These are phyloP conservation scores for Pseudogymnoascus verrucosus DNA, from an alignment of 2,329 filamentous ascomycete genomes.

Conservation along the genomic window DNA sequence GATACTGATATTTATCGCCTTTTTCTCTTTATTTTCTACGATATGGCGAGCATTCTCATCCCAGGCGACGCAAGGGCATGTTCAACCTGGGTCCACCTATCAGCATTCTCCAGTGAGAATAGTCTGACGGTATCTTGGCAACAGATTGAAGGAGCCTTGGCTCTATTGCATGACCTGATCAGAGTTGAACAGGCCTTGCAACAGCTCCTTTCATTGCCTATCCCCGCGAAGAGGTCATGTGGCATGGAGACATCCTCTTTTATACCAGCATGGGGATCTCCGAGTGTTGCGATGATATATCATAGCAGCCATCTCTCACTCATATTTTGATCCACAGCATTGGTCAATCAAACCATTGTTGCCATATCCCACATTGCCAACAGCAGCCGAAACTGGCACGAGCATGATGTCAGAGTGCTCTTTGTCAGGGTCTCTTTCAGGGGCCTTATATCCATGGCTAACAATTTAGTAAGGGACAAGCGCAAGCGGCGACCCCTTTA, in stretches of 20 bases:
- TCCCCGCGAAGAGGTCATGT: neutral
- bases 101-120: neutral
- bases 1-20: neutral
- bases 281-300: neutral
- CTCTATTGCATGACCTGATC: neutral
- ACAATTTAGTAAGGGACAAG: neutral
- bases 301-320: neutral
- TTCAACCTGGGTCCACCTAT: neutral
- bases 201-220: neutral
- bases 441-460: neutral
- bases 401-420: neutral
- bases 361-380: neutral
- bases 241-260: neutral
- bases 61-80: neutral
- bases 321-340: neutral
- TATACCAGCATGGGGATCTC: neutral
- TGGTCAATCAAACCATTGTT: neutral
- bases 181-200: neutral
- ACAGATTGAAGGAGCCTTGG: neutral
- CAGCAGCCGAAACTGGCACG: neutral
- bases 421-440: neutral
- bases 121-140: neutral
- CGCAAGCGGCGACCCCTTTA: neutral
- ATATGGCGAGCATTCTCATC: neutral
- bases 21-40: neutral